phyloP scores from a whole-genome alignment of 2,329 filamentous ascomycete species.

The Calonectria pauciramosa region DNA sequence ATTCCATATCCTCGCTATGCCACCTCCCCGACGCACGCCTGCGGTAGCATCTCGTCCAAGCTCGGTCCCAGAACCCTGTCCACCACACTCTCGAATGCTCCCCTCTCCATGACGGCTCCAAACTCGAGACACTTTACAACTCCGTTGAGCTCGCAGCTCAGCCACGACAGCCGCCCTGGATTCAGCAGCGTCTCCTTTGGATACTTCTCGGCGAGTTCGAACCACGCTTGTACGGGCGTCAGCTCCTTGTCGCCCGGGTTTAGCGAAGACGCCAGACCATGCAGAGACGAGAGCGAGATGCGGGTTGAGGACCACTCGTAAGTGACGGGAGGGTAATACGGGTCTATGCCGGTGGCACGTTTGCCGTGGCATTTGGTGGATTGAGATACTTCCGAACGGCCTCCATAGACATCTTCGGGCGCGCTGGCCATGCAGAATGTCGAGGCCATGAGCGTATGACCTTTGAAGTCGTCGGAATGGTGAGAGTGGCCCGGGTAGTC shows the following conservation, averaged over 20 bases:
- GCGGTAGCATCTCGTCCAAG: conserved; percentile 33
- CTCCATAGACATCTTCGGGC: conserved; percentile 50
- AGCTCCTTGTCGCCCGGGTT: conserved; percentile 59
- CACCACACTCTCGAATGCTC: conserved; percentile 62
- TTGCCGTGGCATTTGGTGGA: conserved; percentile 35
- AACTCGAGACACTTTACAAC: conserved; percentile 62
- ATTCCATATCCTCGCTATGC: background rate
- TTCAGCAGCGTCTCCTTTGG: conserved; percentile 55
- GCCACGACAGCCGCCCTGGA: conserved; percentile 49
- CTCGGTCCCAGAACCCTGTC: conserved; percentile 53
- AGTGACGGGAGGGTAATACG: conserved; percentile 38
- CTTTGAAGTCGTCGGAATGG: conserved; percentile 49
- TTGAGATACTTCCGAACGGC: conserved; percentile 40
- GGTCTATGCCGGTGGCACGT: conserved; percentile 30
- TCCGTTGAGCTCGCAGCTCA: conserved; percentile 58
- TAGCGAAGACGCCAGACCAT: conserved; percentile 61
- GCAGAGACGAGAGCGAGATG: conserved; percentile 59
- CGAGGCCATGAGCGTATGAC: conserved; percentile 61
- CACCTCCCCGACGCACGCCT: background rate
- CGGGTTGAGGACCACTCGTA: conserved; percentile 55
- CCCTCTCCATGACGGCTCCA: conserved; percentile 62
- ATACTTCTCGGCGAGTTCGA: conserved; percentile 62
- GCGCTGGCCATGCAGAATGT: conserved; percentile 58
- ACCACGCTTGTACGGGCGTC: conserved; percentile 68
- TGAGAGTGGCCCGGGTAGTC: conserved; percentile 54